Conservation (phyloP, 2,329 filamentous ascomycete genomes). For the Aschersonia sp. region DNA sequence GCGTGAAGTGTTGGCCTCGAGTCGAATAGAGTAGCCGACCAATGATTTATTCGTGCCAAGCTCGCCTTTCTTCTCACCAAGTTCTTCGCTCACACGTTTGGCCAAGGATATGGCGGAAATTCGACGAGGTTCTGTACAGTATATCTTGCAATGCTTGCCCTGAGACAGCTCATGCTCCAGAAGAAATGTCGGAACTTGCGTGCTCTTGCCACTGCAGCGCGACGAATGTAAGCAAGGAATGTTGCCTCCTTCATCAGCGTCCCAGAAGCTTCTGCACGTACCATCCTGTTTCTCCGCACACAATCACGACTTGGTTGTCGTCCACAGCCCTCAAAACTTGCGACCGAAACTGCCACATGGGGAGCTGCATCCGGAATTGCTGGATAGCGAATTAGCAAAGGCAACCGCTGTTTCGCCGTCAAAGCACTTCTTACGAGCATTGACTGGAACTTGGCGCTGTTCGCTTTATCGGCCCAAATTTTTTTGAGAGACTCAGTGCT, state of each 20-base stretch:
- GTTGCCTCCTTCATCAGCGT: no score
- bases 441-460: constrained; percentile 48
- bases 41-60: constrained; percentile 72
- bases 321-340: constrained; percentile 68
- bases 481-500: constrained; percentile 36
- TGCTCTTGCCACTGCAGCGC: constrained; percentile 68
- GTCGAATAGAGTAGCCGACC: constrained; percentile 84
- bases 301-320: constrained; percentile 71
- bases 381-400: constrained; percentile 6
- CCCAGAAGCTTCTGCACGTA: constrained; percentile 14
- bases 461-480: constrained; percentile 45
- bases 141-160: constrained; percentile 77
- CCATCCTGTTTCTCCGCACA: constrained; percentile 94
- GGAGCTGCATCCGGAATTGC: constrained; percentile 61
- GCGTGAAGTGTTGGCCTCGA: constrained; percentile 74
- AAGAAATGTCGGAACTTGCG: constrained; percentile 88
- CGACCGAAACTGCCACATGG: constrained; percentile 76
- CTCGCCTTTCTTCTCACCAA: constrained; percentile 73
- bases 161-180: constrained; percentile 75
- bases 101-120: constrained; percentile 95
- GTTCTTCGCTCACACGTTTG: constrained; percentile 82
- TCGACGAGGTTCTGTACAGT: constrained; percentile 86
- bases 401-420: background rate
- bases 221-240: background rate
- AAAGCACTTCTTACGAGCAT: constrained; percentile 49